Conservation (phyloP, 75 land plant species). For the Sequoiadendron giganteum region DNA sequence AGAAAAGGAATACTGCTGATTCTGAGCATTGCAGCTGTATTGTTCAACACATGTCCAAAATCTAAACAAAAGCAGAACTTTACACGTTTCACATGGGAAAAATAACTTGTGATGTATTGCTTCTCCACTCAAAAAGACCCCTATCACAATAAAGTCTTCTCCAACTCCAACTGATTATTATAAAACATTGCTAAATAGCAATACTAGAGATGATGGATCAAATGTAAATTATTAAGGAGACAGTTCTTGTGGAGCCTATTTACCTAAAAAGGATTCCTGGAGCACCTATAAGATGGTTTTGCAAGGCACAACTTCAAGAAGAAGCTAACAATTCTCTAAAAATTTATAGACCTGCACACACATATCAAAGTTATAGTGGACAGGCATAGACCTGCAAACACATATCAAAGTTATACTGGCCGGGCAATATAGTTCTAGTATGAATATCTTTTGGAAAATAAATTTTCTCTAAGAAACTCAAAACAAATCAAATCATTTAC, state of each 20-base stretch:
- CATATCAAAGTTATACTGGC: background rate
- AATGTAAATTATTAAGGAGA: background rate
- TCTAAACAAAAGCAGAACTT: background rate
- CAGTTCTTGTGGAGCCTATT: background rate
- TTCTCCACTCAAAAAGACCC: no score
- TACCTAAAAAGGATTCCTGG: background rate
- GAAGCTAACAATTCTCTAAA: background rate
- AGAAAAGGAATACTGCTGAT: no score
- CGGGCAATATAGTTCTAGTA: background rate
- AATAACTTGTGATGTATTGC: no score
- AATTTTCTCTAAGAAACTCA: no score
- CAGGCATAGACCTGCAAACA: background rate
- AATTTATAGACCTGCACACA: background rate
- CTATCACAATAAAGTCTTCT: background rate
- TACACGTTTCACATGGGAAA: background rate
- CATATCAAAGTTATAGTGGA: no score
- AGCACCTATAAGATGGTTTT: background rate
- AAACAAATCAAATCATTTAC: background rate
- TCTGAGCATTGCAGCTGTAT: no score
- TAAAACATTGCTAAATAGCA: background rate
- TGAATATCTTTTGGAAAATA: background rate
- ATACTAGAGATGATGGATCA: background rate
- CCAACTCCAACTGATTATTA: background rate
- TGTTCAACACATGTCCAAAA: background rate
- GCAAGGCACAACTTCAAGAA: background rate